Evolutionary conservation across 257 asterid species (phyloP), one percentile per base, ranked within the genome.

Genomic region (Gentiana dahurica): DNA sequence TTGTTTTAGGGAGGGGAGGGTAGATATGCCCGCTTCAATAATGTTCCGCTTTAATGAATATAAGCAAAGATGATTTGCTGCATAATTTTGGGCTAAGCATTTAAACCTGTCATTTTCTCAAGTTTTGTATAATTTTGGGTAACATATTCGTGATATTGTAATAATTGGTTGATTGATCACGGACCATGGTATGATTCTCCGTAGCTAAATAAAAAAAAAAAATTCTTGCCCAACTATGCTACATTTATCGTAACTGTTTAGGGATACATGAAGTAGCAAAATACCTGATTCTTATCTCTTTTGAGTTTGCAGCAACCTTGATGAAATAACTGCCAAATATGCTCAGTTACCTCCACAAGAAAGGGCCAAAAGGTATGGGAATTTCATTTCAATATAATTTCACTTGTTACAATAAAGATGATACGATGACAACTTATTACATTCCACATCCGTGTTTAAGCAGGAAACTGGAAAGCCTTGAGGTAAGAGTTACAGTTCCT

Each of bases 401-500:
- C 15, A 46, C 38, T 68, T 53, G 51, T 34, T 58, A 8, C 1
- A 49, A 13, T 34, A 47, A 53, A 49, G 2, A 36, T 48, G 50
- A 8, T 41, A 9, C 60, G 52, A 5, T 60, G 35, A 57, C 64
- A 8, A 51, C 70, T 43, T 66, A 65, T 41, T 65, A 36, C 33
- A 46, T 65, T 41, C 38, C 34, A 59, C 5, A 34, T 33, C 64
- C 55, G 45, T 13, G 54, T 52, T 67, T 8, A 4, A 61, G 76
- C 89, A 89, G 97, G 95, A 81, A 94, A 75, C 57, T 81, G 81
- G 97, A 89, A 74, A 84, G 94, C 75, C 95, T 86, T 58, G 93
- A 89, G 80, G 97, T 83, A 69, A 24, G 0, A 81, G 78, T 75
- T 59, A 64, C 4, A 65, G 12, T 38, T 70, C 36, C 58, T 39